phyloP scores from a whole-genome alignment of 1,139 yeast species.

The Saccharomyces hybrid region DNA sequence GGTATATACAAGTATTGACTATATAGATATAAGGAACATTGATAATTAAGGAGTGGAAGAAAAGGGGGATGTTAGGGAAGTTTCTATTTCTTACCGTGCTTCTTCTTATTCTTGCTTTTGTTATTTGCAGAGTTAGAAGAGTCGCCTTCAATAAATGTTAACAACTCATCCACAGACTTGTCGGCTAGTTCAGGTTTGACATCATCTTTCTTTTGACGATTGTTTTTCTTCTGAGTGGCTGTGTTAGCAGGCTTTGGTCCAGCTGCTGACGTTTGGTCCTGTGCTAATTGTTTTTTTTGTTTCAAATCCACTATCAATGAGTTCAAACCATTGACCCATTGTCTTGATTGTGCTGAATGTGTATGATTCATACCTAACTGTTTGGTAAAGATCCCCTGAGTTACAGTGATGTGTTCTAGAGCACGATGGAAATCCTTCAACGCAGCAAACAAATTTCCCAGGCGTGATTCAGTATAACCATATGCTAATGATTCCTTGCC shows the following conservation, averaged over 20 bases:
- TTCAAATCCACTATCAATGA: constrained; percentile 23
- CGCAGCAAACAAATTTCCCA: constrained; percentile 49
- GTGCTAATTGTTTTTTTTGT: constrained; percentile 24
- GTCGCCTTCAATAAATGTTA: constrained; percentile 56
- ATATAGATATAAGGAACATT: too few relatives aligned
- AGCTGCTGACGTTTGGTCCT: constrained; percentile 18
- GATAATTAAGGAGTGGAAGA: too few relatives aligned
- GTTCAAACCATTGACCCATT: constrained; percentile 46
- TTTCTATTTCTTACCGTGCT: constrained; percentile 17
- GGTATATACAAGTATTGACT: neutral
- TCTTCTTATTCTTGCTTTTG: constrained; percentile 30
- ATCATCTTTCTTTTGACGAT: constrained; percentile 27
- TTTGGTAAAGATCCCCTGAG: constrained; percentile 51
- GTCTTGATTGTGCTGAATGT: constrained; percentile 38
- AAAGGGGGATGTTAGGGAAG: constrained; percentile 1
- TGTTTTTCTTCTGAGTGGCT: constrained; percentile 6
- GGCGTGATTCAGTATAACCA: constrained; percentile 54
- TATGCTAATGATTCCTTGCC: constrained; percentile 54
- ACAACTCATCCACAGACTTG: constrained; percentile 60
- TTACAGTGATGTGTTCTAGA: constrained; percentile 52
- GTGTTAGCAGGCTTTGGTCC: constrained; percentile 8
- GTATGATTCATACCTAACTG: constrained; percentile 39
- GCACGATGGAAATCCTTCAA: constrained; percentile 46
- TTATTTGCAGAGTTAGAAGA: constrained; percentile 23
- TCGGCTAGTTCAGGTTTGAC: constrained; percentile 50